Evolutionary conservation across 129 eudicot species (phyloP).

Genomic region (Silybum marianum): DNA sequence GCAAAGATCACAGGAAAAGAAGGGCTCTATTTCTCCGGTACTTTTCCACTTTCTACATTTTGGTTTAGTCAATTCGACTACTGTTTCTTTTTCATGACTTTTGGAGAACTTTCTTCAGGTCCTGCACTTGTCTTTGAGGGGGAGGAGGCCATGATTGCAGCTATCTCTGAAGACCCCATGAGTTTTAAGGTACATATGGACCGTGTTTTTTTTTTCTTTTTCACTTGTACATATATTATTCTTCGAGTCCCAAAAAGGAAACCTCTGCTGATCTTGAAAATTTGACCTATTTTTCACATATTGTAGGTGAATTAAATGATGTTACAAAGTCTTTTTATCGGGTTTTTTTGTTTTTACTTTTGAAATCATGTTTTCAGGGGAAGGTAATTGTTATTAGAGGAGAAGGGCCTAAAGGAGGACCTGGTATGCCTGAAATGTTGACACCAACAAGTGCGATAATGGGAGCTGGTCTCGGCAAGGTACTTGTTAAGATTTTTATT

Average conservation of each 20-base stretch:
- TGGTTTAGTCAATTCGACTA: too few relatives aligned
- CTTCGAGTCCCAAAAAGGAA: too few relatives aligned
- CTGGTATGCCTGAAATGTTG: constrained; percentile 99
- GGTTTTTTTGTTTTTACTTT: too few relatives aligned
- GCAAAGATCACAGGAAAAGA: constrained; percentile 99
- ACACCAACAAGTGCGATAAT: constrained; percentile 98
- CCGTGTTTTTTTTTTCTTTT: too few relatives aligned
- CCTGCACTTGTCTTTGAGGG: constrained; percentile 97
- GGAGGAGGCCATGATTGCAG: constrained; percentile 91
- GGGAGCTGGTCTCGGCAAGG: constrained; percentile 99
- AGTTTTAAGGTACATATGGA: constrained; percentile 68
- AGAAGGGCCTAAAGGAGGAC: constrained; percentile 99
- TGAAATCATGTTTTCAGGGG: constrained; percentile 51
- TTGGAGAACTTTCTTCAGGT: constrained; percentile 45
- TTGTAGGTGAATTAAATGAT: too few relatives aligned
- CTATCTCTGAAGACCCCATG: constrained; percentile 75
- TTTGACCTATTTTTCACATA: too few relatives aligned
- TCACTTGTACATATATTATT: too few relatives aligned
- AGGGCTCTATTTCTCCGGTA: constrained; percentile 88
- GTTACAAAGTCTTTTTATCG: too few relatives aligned
- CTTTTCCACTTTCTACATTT: background rate
- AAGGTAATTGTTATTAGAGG: constrained; percentile 97
- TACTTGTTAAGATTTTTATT: constrained; percentile 17
- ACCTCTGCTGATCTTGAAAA: too few relatives aligned
- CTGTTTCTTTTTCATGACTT: background rate